Conservation (phyloP, 768 basidiomycete genomes). For the Obba rivulosa region DNA sequence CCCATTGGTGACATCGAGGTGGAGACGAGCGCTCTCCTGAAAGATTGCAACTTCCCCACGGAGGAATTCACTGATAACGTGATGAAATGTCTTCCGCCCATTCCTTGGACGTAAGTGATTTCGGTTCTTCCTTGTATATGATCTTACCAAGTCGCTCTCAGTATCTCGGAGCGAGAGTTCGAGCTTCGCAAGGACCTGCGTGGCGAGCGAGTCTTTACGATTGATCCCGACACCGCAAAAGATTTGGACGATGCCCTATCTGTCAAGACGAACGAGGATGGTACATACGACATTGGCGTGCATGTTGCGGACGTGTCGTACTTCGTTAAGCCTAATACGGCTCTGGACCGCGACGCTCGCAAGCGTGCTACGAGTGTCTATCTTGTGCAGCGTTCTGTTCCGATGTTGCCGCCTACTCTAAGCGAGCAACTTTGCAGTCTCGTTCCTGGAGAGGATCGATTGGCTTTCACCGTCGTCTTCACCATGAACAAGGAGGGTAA, state of each 20-base stretch:
- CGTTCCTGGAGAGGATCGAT: constrained; percentile 79
- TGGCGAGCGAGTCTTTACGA: constrained; percentile 80
- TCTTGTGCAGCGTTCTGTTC: constrained; percentile 91
- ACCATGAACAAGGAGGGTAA: constrained; percentile 80
- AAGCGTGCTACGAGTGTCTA: constrained; percentile 97
- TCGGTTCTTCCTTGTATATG: not conserved
- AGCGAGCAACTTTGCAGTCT: constrained; percentile 93
- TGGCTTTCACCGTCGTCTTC: constrained; percentile 88
- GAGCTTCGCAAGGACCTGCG: constrained; percentile 88
- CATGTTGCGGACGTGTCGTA: constrained; percentile 95
- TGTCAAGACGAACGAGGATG: constrained; percentile 83
- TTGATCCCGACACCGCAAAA: constrained; percentile 85
- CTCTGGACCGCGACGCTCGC: constrained; percentile 96
- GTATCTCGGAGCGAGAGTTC: constrained; percentile 85
- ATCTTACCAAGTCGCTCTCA: constrained; percentile 21
- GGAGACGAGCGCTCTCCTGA: constrained; percentile 93
- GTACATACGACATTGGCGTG: constrained; percentile 89
- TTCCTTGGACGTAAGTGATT: constrained; percentile 79
- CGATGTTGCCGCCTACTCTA: constrained; percentile 94
- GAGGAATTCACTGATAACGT: constrained; percentile 97
- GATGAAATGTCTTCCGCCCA: constrained; percentile 90
- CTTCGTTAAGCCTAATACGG: constrained; percentile 92
- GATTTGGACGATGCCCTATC: constrained; percentile 96
- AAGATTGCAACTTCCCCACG: constrained; percentile 98
- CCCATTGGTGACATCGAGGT: constrained; percentile 98